Percentiles rank a stretch among this genome's conserved stretches.
Conservation (phyloP, 2,329 filamentous ascomycete species). For the Stachybotrys echinatus region DNA sequence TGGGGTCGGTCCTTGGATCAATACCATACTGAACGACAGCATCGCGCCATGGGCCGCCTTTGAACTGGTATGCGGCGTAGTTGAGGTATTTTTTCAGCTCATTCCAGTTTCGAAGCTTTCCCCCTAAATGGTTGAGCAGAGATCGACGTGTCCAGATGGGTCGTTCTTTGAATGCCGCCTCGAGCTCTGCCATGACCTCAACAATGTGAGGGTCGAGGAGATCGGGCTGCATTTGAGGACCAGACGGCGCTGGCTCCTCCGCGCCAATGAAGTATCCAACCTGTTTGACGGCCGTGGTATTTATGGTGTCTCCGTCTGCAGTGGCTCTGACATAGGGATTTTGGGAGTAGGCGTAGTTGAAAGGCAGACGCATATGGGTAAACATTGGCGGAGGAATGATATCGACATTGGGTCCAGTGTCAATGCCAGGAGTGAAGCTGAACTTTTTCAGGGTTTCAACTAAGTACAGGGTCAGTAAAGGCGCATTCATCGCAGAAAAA, state of each 20-base stretch:
- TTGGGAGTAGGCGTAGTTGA: constrained; percentile 78
- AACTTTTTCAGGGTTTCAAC: constrained; percentile 55
- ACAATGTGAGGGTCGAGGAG: constrained; percentile 57
- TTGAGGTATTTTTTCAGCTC: constrained; percentile 70
- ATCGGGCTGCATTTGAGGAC: constrained; percentile 56
- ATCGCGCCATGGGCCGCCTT: constrained; percentile 87
- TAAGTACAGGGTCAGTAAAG: constrained; percentile 14
- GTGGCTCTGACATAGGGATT: constrained; percentile 70
- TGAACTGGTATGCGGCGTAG: constrained; percentile 88
- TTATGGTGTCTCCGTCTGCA: constrained; percentile 51
- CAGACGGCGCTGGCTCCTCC: constrained; percentile 55
- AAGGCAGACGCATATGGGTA: constrained; percentile 67
- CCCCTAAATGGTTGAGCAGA: constrained; percentile 65
- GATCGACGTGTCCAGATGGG: constrained; percentile 85
- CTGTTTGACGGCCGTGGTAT: constrained; percentile 53
- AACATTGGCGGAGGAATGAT: constrained; percentile 77
- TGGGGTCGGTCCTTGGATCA: constrained; percentile 73
- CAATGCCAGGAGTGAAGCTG: constrained; percentile 58
- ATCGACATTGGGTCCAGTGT: constrained; percentile 56
- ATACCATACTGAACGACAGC: constrained; percentile 79
- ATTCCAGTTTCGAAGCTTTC: constrained; percentile 45
- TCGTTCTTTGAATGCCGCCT: constrained; percentile 62
- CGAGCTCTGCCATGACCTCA: constrained; percentile 58
- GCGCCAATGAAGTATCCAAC: constrained; percentile 54
- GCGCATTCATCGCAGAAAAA: background rate